Base-by-base conservation (phyloP, 495 filamentous ascomycete species). In the Penicillium bovifimosum region DNA sequence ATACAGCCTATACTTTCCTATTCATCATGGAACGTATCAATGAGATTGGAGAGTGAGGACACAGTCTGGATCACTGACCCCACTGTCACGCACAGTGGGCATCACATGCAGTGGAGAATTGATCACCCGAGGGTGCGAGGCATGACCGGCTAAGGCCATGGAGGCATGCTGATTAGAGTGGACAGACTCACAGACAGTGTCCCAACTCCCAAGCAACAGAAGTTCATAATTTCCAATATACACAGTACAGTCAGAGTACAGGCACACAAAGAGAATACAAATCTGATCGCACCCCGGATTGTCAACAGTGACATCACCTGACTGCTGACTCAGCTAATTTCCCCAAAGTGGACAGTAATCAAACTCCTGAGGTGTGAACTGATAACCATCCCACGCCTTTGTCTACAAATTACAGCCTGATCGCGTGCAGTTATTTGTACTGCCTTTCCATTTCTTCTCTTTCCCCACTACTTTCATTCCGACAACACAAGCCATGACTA, bases 401-500 rank as follows among this genome's bases (percentile, higher is more conserved):
- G 46, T 27, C 53, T 44, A 55, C 41, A 31, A 52, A 47, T 54
- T 53, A 56, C 55, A 55, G 32, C 32, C 45, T 52, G 24, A 34
- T 54, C 54, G 53, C 54, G 47, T 47, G 41, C 29, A 47, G 7
- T 50, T 31, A 3, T 27, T 35, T 11, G 38, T 40, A 44, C 44
- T 39, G 16, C 18, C 24, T 27, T 35, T 41, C 8, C 44, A 16
- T 26, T 34, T 50, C 27, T 29, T 18, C n/a, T 29, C 17, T 29
- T 32, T 16, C 7, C 32, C 39, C 47, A 41, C 42, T 41, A 41
- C 40, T 32, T 28, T 49, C 33, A 36, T 20, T 17, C 33, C 27
- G 38, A 42, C 27, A 35, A 41, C 52, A 52, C 57, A 62, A 76
- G 78, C 49, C 68, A 98, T 98, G 93, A 95, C 91, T 54, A 83